These are phyloP conservation scores for Trifolium repens DNA, from an alignment of 306 rosid species.

Conservation along the genomic window DNA sequence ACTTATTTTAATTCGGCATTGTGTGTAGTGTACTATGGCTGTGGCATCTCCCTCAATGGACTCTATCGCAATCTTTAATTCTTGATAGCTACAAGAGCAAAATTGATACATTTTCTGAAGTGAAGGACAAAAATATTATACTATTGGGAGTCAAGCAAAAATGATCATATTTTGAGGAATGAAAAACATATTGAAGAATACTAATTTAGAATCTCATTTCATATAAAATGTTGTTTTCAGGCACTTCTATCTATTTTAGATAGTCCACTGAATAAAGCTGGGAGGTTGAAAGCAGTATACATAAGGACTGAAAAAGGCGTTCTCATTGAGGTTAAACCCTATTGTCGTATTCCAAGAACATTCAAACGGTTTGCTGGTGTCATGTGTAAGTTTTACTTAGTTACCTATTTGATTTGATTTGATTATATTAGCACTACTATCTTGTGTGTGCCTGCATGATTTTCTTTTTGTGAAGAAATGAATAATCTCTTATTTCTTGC, in stretches of 20 bases:
- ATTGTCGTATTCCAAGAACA: slow-evolving; percentile 86
- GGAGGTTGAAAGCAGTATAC: slow-evolving; percentile 75
- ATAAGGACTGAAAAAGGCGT: slow-evolving; percentile 79
- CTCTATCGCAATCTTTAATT: not conserved
- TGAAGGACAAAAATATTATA: not conserved
- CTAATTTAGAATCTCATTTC: not conserved
- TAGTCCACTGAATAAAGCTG: slow-evolving; percentile 83
- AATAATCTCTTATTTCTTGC: too few relatives aligned
- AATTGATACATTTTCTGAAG: not conserved
- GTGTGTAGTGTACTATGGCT: not conserved
- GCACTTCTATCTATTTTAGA: slow-evolving; percentile 79
- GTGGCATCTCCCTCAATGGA: not conserved
- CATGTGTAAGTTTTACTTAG: slow-evolving; percentile 67
- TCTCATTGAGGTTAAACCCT: slow-evolving; percentile 80
- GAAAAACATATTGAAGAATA: not conserved
- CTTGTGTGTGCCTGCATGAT: too few relatives aligned
- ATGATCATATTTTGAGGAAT: not conserved
- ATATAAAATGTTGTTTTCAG: slow-evolving; percentile 44
- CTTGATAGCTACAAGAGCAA: not conserved
- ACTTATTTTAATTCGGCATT: not conserved
- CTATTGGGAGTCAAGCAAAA: not conserved
- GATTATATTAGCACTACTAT: not conserved
- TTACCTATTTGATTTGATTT: not conserved
- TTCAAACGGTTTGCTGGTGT: slow-evolving; percentile 81
- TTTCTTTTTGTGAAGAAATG: too few relatives aligned